A percentile compares a stretch with the other conserved stretches of the same genome.
Conservation (phyloP, 2,329 filamentous ascomycete genomes). For the Diaporthe sp. region DNA sequence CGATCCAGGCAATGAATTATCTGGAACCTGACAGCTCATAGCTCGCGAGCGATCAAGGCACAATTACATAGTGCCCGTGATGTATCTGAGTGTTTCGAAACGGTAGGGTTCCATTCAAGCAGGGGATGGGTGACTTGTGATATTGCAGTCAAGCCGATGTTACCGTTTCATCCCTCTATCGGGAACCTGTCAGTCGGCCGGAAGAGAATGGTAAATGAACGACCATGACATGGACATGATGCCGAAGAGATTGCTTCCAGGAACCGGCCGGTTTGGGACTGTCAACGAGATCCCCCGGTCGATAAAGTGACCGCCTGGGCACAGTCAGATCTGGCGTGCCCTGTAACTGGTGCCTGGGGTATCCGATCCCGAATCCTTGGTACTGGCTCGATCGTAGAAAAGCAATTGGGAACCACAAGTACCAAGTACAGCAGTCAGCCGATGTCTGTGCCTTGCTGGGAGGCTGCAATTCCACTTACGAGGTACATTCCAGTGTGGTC, state of each 20-base stretch:
- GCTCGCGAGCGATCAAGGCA: background rate
- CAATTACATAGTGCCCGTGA: background rate
- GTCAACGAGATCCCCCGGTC: constrained; percentile 4
- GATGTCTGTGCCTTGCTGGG: background rate
- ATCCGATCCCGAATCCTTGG: constrained; percentile 8
- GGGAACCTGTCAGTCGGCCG: background rate
- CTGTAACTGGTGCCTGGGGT: background rate
- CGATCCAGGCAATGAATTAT: background rate
- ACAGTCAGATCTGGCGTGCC: constrained; percentile 4
- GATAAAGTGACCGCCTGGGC: background rate
- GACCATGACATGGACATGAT: background rate
- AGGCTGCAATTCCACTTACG: background rate
- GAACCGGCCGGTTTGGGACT: background rate
- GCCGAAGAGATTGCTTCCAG: background rate
- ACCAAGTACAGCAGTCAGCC: background rate
- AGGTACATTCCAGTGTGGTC: background rate
- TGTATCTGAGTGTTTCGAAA: background rate
- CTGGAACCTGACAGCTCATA: background rate
- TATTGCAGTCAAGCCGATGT: background rate
- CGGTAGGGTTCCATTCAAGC: background rate
- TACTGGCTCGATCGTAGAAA: background rate
- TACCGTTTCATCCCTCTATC: background rate
- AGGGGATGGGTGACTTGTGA: background rate
- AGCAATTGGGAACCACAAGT: background rate
- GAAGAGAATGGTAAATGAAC: background rate